Evolutionary conservation across 345 rosid species (phyloP).

Genomic region (Lepidium aucheri): DNA sequence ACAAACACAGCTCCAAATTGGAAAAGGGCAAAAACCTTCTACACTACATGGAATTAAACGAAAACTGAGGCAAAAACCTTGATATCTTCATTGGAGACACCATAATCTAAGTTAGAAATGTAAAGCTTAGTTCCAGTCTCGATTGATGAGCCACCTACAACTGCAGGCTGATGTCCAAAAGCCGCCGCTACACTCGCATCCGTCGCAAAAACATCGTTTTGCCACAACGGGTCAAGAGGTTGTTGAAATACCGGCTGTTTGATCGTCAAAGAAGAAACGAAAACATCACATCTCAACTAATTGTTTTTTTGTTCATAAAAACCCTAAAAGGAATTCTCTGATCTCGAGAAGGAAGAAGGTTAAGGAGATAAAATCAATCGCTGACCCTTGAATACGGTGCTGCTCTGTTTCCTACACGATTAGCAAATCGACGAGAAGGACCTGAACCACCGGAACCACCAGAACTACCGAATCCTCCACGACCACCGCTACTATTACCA

Average conservation of each 20-base stretch:
- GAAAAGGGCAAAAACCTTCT: not conserved
- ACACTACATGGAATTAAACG: not conserved
- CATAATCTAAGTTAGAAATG: slow-evolving; percentile 59
- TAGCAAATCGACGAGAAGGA: slow-evolving; percentile 39
- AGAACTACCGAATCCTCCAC: slow-evolving; percentile 25
- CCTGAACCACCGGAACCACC: slow-evolving; percentile 18
- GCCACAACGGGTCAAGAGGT: slow-evolving; percentile 42
- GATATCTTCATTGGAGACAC: slow-evolving; percentile 62
- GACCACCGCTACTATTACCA: slow-evolving; percentile 15
- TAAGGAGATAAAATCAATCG: slow-evolving; percentile 9
- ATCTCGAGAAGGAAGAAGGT: slow-evolving; percentile 18
- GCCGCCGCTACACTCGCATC: slow-evolving; percentile 27
- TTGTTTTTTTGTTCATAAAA: not conserved
- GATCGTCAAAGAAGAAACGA: slow-evolving; percentile 29
- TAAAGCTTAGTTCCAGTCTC: slow-evolving; percentile 66
- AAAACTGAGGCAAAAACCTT: slow-evolving; percentile 31
- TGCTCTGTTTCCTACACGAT: slow-evolving; percentile 37
- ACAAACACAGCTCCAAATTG: not conserved
- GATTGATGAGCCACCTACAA: slow-evolving; percentile 28
- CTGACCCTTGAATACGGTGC: slow-evolving; percentile 49
- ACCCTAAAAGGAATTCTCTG: slow-evolving; percentile 19
- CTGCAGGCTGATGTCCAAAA: slow-evolving; percentile 28
- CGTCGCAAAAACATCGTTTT: slow-evolving; percentile 45
- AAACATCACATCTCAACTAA: slow-evolving; percentile 22
- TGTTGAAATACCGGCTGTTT: slow-evolving; percentile 29